Base-by-base conservation (phyloP, 75 land plant genomes). In the Sequoia sempervirens region DNA sequence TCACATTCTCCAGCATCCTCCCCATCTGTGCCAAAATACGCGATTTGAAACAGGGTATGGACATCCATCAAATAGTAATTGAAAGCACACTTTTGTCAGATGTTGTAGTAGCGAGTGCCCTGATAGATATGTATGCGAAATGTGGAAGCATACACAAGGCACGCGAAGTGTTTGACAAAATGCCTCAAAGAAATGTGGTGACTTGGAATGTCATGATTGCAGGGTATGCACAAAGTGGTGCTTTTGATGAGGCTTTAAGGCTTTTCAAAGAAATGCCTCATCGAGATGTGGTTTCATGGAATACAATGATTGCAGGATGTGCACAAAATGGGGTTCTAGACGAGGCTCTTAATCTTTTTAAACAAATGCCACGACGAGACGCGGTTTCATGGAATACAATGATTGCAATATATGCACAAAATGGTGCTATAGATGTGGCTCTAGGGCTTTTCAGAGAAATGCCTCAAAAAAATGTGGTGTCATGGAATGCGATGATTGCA, bases 401-500 rank as follows among this genome's bases (percentile, higher is more conserved):
- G 46, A 40, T 40, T 76, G 45, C 79, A 40, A 30, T 23, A 50
- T 75, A 86, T 86, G 79, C 87, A 15, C 83, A 82, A 34, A 64
- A 73, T 83, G 85, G 85, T 43, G 41, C 34, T 32, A 10, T 85
- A 2, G 41, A 37, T 46, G 20, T 50, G 12, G 86, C 86, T 36
- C 38, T 40, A 36, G 37, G 50, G n/a, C 30, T 82, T 28, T 69
- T 85, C n/a, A 41, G 64, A 12, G 34, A 82, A 13, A 50, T 85
- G 45, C 47, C 83, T n/a, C 41, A 37, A 43, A 23, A 52, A 52
- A 30, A 81, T 81, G 26, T 61, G 38, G n/a, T 81, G 13, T 53
- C 85, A 53, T 85, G 85, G 85, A 85, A 50, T 85, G 14, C 85
- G 2, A 43, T 85, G 45, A 85, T 85, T 61, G 13, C 82, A 56